A percentile compares a stretch with the other conserved stretches of the same genome.
These are phyloP conservation scores for Diacronema lutheri DNA, from an alignment of 78 protist species.

Conservation along the genomic window DNA sequence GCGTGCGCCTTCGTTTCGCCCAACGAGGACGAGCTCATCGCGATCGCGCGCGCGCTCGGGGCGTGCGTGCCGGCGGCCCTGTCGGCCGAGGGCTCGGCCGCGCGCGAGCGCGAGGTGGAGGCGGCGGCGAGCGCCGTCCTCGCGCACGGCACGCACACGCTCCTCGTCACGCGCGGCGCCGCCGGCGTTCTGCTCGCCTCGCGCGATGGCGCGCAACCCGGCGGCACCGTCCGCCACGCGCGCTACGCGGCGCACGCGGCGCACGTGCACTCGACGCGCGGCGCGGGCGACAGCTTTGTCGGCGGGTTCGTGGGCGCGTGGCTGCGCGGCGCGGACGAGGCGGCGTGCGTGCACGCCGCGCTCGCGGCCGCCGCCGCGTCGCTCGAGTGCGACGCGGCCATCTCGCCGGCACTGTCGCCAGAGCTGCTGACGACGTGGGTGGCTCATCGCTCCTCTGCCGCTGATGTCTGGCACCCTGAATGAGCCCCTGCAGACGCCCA, in stretches of 20 bases:
- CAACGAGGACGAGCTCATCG: background rate
- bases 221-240: background rate
- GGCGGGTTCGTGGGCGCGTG: background rate
- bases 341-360: background rate
- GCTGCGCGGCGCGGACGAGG: background rate
- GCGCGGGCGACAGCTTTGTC: slow-evolving; percentile 3
- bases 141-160: background rate
- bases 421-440: background rate
- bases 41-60: background rate
- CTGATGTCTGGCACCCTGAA: too few species aligned
- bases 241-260: background rate
- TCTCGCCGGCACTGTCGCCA: background rate
- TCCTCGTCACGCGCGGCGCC: background rate
- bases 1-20: background rate
- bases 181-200: background rate
- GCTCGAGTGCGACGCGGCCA: background rate
- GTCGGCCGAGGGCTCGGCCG: background rate
- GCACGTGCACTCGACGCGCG: background rate
- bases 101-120: background rate
- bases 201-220: too few species aligned
- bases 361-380: background rate
- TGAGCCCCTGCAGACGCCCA: too few species aligned
- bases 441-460: too few species aligned
- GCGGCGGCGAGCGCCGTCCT: background rate
- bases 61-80: background rate